A percentile compares a stretch with the other conserved stretches of the same genome.
Conservation (phyloP, 768 basidiomycete species). For the Peribolospora baueri region DNA sequence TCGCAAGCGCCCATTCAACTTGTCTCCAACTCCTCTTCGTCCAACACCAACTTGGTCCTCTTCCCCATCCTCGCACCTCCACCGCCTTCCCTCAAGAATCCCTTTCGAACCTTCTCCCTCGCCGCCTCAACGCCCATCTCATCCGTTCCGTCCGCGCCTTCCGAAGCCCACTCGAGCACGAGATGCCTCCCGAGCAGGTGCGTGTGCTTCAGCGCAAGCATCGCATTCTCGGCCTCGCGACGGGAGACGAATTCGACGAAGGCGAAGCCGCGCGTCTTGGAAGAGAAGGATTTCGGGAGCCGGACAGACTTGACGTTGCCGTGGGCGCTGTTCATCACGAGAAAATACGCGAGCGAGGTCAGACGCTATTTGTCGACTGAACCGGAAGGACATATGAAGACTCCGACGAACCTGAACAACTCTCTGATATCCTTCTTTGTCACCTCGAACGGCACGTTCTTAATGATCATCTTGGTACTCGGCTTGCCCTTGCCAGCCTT, state of each 20-base stretch:
- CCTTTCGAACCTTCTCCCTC: too few relatives aligned
- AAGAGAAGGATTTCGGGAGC: slow-evolving; percentile 72
- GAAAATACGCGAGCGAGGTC: background rate
- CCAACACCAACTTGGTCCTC: slow-evolving; percentile 63
- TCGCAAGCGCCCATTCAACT: slow-evolving; percentile 24
- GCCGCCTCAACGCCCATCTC: too few relatives aligned
- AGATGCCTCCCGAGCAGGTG: slow-evolving; percentile 26
- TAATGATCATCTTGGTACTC: slow-evolving; percentile 87
- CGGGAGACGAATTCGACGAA: slow-evolving; percentile 83
- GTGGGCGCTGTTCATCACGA: slow-evolving; percentile 34
- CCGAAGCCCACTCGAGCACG: background rate
- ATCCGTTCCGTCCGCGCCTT: too few relatives aligned
- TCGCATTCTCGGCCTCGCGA: slow-evolving; percentile 73
- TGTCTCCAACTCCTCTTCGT: slow-evolving; percentile 39
- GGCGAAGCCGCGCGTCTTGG: slow-evolving; percentile 74
- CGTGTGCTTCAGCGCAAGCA: slow-evolving; percentile 63
- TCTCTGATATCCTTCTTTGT: slow-evolving; percentile 76
- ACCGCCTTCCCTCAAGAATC: too few relatives aligned
- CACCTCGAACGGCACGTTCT: slow-evolving; percentile 94
- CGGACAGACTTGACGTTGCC: slow-evolving; percentile 86
- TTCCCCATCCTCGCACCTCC: slow-evolving; percentile 10
- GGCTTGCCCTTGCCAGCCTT: slow-evolving; percentile 26
- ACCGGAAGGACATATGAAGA: background rate
- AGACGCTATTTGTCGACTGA: background rate
- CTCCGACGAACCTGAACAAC: slow-evolving; percentile 47